Percentiles rank a stretch among this genome's conserved stretches.
Evolutionary conservation across 2,329 filamentous ascomycete genomes (phyloP).

Genomic region (Microdochium paspali): DNA sequence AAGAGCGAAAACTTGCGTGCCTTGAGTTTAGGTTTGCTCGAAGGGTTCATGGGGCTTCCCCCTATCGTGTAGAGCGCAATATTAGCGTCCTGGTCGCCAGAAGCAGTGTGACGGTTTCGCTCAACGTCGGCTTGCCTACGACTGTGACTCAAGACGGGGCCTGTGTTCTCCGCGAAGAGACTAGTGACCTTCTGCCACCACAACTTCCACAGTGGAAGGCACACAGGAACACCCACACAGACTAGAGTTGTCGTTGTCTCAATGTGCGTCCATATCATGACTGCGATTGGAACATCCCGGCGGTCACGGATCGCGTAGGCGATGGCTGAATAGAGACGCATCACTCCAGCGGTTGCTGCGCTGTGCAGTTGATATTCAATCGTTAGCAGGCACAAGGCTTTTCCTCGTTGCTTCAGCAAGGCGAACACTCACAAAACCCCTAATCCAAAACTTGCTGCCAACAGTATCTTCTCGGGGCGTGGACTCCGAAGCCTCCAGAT

Average conservation of each 20-base stretch:
- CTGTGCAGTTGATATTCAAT: no score
- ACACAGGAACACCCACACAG: constrained; percentile 10
- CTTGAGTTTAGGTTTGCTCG: not conserved
- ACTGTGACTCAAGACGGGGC: no score
- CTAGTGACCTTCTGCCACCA: not conserved
- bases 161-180: not conserved
- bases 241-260: constrained; percentile 11
- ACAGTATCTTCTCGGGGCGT: constrained; percentile 4
- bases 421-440: constrained; percentile 8
- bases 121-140: no score
- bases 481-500: constrained; percentile 3
- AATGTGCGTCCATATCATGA: constrained; percentile 10
- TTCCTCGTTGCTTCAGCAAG: no score
- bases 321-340: constrained; percentile 5
- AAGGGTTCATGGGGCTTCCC: not conserved
- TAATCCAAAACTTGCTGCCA: constrained; percentile 7
- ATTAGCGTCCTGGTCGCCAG: not conserved
- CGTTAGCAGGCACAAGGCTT: no score
- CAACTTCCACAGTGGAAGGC: constrained; percentile 5
- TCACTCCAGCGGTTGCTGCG: constrained; percentile 2
- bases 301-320: constrained; percentile 1
- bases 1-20: not conserved
- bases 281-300: constrained; percentile 7
- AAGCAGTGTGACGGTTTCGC: not conserved
- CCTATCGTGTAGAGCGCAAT: not conserved